Evolutionary conservation across 2,329 filamentous ascomycete species (phyloP), one percentile per base, ranked within the genome.

Genomic region (Cladosporium cucumerinum): DNA sequence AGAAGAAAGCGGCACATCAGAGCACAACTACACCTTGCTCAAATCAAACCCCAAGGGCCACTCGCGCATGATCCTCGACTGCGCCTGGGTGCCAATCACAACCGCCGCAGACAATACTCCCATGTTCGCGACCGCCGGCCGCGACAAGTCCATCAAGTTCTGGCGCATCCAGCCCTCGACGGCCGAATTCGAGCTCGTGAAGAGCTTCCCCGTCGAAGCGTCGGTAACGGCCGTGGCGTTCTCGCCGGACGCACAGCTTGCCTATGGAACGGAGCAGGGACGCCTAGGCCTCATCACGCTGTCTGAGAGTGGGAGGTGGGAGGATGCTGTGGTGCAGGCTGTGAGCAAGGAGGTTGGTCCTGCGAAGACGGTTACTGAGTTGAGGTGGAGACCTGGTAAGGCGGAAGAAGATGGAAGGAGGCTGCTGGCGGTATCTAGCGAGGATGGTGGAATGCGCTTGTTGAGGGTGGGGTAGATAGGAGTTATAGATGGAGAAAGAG

Each of bases 61-160:
- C 76, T 84, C 90, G 4, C 84, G 95, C 66, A 98, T 99, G 93
- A 93, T 99, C 54, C 82, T 98, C 16, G 92, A 93, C 74, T 90
- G 88, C 1, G 87, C 91, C 2, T 99, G 95, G 94, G 88, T 89
- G 1, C 89, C 89, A 1, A 48, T 70, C 0, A 65, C 73, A 1
- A 73, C 28, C n/a, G 8, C 39, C 2, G 30, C 3, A 14, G 32
- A 34, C 28, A 14, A 21, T 10, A 11, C 46, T 73, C 70, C 77
- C 5, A 76, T 84, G 30, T 99, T 99, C 77, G 90, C 90, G 14
- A 99, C 95, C 0, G 94, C 93, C 1, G 92, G 93, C 3, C 85
- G 95, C 71, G 95, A 99, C 77, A 98, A 96, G 79, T 84, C 84
- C 28, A 88, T 96, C 59, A 87, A 85, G 69, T 74, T 88, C 39